phyloP scores from a whole-genome alignment of 2,329 filamentous ascomycete species.

The Pseudocercospora vitis region DNA sequence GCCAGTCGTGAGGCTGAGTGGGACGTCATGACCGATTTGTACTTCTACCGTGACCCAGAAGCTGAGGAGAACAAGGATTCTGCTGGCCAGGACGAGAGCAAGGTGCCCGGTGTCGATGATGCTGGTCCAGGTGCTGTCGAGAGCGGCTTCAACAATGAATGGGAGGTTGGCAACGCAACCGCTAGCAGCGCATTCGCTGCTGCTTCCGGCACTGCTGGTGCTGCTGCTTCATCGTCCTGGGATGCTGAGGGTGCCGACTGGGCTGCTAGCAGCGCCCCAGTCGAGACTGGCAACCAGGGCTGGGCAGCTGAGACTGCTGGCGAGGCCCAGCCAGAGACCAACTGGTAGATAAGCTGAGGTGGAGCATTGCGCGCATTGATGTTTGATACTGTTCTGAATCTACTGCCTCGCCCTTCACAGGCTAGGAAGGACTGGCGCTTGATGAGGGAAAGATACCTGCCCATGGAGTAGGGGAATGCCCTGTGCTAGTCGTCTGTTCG shows the following conservation, averaged over 20 bases:
- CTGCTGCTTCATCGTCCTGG: constrained; percentile 62
- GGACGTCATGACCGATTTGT: constrained; percentile 99
- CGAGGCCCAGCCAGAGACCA: constrained; percentile 36
- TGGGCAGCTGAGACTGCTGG: constrained; percentile 48
- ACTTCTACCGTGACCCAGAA: constrained; percentile 99
- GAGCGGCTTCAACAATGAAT: constrained; percentile 77
- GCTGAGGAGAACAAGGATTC: constrained; percentile 97
- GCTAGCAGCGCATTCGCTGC: constrained; percentile 59
- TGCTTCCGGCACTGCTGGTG: constrained; percentile 56
- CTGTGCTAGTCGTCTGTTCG: constrained; percentile 63
- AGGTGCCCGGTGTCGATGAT: constrained; percentile 82
- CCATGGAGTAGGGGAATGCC: constrained; percentile 97
- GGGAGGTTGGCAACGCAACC: constrained; percentile 73
- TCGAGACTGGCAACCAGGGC: constrained; percentile 52
- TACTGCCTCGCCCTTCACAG: constrained; percentile 27
- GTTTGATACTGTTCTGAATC: constrained; percentile 18
- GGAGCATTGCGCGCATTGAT: constrained; percentile 16
- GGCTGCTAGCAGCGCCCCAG: constrained; percentile 58
- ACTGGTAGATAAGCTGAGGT: constrained; percentile 47
- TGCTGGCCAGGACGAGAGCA: constrained; percentile 76
- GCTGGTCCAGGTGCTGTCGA: constrained; percentile 76
- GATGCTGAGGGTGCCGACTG: constrained; percentile 66
- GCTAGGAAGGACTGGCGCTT: constrained; percentile 62
- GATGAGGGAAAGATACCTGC: constrained; percentile 99
- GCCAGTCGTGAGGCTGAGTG: constrained; percentile 93